Base-by-base conservation (phyloP, 345 rosid species). In the Arabidopsis suecica region DNA sequence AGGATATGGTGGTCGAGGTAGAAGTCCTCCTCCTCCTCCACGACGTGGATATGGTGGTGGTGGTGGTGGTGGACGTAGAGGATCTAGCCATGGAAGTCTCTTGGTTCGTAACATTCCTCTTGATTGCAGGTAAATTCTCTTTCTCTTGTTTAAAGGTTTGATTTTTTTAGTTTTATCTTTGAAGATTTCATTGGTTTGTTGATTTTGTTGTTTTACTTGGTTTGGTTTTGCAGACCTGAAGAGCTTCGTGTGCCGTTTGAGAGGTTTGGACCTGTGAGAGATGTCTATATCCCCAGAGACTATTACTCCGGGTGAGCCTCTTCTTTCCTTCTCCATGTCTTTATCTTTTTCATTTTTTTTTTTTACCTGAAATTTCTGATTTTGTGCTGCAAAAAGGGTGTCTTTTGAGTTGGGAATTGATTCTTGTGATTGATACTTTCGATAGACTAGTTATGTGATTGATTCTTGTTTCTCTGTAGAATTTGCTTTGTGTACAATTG, bases 61-160 rank as follows among this genome's bases (percentile, higher is more conserved):
- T 78, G 32, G 32, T 75, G 96, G 96, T 79, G 93, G 94, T 41
- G 88, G 98, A 75, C 89, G 93, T 71, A 87, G 75, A 79, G 97
- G 89, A 22, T 91, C 85, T 41, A 83, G 76, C 36, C 84, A 79
- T 28, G 96, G 98, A 71, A 94, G 97, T 78, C 92, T 92, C 38
- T 75, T 94, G 84, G 96, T 95, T 78, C 88, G 99, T 23, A 95
- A 95, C 74, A 88, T 95, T 77, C 96, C 99, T 69, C 84, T 89
- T 20, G 97, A 92, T 83, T 92, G 97, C 90, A 85, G 99, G 97
- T 95, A 23, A 61, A 28, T 12, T 32, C 11, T 49, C 34, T 28
- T 48, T 44, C 63, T 56, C 5, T 11, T 0, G 16, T 22, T 37
- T 30, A 50, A 7, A 33, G 3, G 7, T 2, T 10, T 6, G 0